Evolutionary conservation across 179 eudicot genomes (phyloP), one percentile per base, ranked within the genome.

Genomic region (Beta macrorhiza): DNA sequence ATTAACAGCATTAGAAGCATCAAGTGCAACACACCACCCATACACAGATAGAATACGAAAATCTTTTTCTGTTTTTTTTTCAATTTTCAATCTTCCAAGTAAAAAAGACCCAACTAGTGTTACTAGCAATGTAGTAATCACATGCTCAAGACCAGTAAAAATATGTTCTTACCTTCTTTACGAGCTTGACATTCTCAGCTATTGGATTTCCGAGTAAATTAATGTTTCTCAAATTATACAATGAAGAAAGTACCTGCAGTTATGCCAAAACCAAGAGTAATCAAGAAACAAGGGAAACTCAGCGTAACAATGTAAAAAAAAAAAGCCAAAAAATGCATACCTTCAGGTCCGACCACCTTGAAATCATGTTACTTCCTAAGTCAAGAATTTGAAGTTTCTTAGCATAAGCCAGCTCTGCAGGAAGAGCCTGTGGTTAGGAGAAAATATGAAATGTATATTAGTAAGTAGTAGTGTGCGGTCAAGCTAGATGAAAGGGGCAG

Each of bases 171-270:
- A 94, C 99, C 93, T 92, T 96, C 83, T 86, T 89, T 52, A 86
- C 70, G 58, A 92, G 85, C 79, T 90, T 89, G 63, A 85, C 91
- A 63, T 94, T 93, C 80, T 96, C 98, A 68, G 93, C 90, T 78
- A 92, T 78, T 16, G 94, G 99, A 83, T 96, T 96, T 79, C 98
- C 99, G 78, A 83, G 93, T 67, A 94, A 81, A 82, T 96, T 94
- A 56, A 94, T 84, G 85, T 89, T 91, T 87, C 77, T 94, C 86
- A 96, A 88, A 79, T 88, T 86, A 67, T 68, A 85, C 80, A 96
- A 83, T 59, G 96, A 88, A 69, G 94, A 87, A 55, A 96, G 92
- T 71, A 90, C 94, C 98, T 96, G 87, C n/a, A 79, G 69, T 64
- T 81, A 42, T 44, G 76, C 56, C 45, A 63, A 56, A 25, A 67